A percentile compares a stretch with the other conserved stretches of the same genome.
phyloP scores from a whole-genome alignment of 1,139 yeast genomes.

The Arxiozyma heterogenica region DNA sequence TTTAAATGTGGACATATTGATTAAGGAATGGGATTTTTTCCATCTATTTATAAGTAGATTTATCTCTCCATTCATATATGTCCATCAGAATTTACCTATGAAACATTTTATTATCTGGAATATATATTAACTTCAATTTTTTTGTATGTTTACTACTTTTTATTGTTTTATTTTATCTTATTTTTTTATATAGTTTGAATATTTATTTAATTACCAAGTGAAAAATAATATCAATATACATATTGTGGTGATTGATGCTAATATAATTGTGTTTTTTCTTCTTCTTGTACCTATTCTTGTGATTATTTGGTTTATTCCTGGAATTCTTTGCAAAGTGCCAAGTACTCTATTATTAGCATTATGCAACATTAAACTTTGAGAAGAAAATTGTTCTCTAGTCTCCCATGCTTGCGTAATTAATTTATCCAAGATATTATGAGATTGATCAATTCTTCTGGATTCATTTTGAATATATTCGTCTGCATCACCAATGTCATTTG shows the following conservation, averaged over 20 bases:
- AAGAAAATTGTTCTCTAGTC: constrained; percentile 73
- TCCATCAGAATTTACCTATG: neutral
- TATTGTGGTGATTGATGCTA: constrained; percentile 62
- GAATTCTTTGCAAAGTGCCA: constrained; percentile 56
- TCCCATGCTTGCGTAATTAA: constrained; percentile 75
- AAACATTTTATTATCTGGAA: neutral
- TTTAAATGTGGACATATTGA: neutral
- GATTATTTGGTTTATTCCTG: constrained; percentile 73
- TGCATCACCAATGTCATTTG: constrained; percentile 29
- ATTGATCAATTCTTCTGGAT: constrained; percentile 59
- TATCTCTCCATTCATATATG: neutral
- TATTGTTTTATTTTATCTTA: neutral
- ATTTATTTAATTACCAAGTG: constrained; percentile 28
- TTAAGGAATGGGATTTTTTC: neutral
- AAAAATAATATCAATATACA: constrained; percentile 68
- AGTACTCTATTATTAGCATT: constrained; percentile 59
- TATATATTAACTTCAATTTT: no score
- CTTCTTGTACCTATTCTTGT: constrained; percentile 79
- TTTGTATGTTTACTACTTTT: neutral
- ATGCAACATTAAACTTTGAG: constrained; percentile 58
- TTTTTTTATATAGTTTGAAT: neutral
- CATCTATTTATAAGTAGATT: no score
- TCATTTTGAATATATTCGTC: constrained; percentile 75
- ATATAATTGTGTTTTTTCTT: constrained; percentile 77
- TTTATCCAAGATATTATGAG: constrained; percentile 70